Conservation (phyloP, 1,284 basidiomycete genomes). For the Garcileccinum viscosum region DNA sequence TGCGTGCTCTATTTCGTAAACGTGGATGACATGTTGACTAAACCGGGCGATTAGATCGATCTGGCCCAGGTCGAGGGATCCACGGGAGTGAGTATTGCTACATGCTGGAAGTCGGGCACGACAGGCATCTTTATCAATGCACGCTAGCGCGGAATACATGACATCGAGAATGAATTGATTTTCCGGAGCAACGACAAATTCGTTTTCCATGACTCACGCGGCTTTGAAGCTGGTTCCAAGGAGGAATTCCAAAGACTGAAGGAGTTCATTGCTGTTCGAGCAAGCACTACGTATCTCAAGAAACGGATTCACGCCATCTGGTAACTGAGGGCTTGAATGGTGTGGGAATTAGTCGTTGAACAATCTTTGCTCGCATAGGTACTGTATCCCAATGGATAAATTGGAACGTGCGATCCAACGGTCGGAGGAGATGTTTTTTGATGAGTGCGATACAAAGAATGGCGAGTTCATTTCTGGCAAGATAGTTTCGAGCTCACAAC, state of each 20-base stretch:
- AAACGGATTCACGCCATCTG: too few relatives aligned
- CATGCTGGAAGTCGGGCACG: neutral
- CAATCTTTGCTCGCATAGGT: too few relatives aligned
- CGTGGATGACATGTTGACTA: neutral
- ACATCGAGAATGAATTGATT: neutral
- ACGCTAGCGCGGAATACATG: neutral
- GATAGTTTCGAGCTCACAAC: neutral
- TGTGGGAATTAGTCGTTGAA: too few relatives aligned
- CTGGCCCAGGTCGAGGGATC: neutral
- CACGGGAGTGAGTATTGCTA: neutral
- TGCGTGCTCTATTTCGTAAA: neutral
- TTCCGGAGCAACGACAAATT: neutral
- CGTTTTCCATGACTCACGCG: neutral
- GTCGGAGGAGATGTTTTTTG: neutral
- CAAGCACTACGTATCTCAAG: too few relatives aligned
- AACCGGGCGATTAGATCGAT: neutral
- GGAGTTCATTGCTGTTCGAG: neutral
- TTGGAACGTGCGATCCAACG: neutral
- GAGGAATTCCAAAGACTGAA: neutral
- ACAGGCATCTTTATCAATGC: neutral
- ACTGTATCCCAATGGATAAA: too few relatives aligned
- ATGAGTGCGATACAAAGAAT: neutral
- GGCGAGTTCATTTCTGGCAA: neutral
- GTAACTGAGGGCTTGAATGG: too few relatives aligned
- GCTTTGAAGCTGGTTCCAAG: neutral